Percentiles rank a stretch among this genome's conserved stretches.
phyloP scores from a whole-genome alignment of 768 basidiomycete genomes.

The Termitomyces sp. region DNA sequence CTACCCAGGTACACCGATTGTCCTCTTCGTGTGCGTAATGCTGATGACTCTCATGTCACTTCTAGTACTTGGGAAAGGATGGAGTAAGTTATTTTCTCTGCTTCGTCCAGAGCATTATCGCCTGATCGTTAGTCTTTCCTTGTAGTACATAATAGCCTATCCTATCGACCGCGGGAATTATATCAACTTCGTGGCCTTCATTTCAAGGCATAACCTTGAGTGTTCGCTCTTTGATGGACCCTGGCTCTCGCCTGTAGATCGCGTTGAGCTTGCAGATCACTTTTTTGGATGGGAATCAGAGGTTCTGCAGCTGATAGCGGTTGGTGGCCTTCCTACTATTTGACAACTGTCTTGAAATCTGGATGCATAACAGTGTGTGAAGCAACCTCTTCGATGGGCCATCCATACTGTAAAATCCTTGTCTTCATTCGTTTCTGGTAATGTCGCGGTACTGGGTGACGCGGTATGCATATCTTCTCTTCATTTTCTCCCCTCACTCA shows the following conservation, averaged over 20 bases:
- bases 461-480: constrained; percentile 29
- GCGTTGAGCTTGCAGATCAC: constrained; percentile 35
- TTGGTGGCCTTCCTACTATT: constrained; percentile 18
- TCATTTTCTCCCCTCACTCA: background rate
- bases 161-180: constrained; percentile 51
- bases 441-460: constrained; percentile 44
- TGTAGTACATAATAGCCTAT: constrained; percentile 57
- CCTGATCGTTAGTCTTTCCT: background rate
- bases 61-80: constrained; percentile 53
- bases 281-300: constrained; percentile 59
- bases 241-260: constrained; percentile 45
- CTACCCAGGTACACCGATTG: constrained; percentile 38
- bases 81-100: constrained; percentile 25
- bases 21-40: background rate
- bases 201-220: constrained; percentile 44
- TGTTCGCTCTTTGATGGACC: constrained; percentile 41
- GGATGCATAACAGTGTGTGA: constrained; percentile 37
- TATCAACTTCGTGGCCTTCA: constrained; percentile 62
- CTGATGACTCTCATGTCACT: background rate
- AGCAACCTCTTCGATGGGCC: constrained; percentile 54
- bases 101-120: background rate
- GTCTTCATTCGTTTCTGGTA: constrained; percentile 42
- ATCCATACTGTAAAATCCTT: constrained; percentile 54
- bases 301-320: constrained; percentile 50
- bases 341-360: background rate